A percentile compares a stretch with the other conserved stretches of the same genome.
Evolutionary conservation across 805 yeast genomes (phyloP).

Genomic region (Cyberlindnera mississippiensis): DNA sequence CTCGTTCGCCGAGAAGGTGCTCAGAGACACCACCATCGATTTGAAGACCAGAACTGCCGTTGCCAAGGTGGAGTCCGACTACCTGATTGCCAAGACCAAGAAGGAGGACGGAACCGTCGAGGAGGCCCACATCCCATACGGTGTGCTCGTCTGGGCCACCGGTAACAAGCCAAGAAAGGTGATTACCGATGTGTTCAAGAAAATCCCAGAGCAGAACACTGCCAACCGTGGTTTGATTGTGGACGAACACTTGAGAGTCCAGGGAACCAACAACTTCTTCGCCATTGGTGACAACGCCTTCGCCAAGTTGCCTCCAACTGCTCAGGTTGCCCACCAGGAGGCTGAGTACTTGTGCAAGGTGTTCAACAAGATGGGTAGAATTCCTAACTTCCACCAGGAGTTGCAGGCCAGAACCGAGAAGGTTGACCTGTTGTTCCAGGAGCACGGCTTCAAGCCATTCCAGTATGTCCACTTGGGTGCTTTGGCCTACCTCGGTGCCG

Average conservation of each 20-base stretch:
- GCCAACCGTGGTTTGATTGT: conserved; percentile 87
- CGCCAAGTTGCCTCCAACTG: conserved; percentile 90
- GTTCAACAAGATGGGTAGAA: conserved; percentile 54
- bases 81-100: conserved; percentile 70
- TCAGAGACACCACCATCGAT: conserved; percentile 55
- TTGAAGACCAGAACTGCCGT: conserved; percentile 85
- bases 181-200: conserved; percentile 59
- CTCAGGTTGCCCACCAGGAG: conserved; percentile 95
- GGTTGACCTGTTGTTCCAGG: conserved; percentile 39
- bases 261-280: conserved; percentile 77
- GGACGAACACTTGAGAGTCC: conserved; percentile 72
- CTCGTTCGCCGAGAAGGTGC: conserved; percentile 39
- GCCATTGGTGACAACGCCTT: conserved; percentile 93
- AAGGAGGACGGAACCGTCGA: conserved; percentile 66
- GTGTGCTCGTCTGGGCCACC: conserved; percentile 94
- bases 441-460: conserved; percentile 59
- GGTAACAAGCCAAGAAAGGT: conserved; percentile 87
- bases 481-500: conserved; percentile 88
- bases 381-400: conserved; percentile 35
- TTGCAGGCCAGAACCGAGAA: conserved; percentile 32
- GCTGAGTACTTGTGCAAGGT: conserved; percentile 75
- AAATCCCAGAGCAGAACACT: conserved; percentile 72
- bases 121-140: conserved; percentile 67
- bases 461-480: conserved; percentile 87
- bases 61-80: conserved; percentile 71